These are phyloP conservation scores for Mycena crocata DNA, from an alignment of 768 basidiomycete genomes.

Conservation along the genomic window DNA sequence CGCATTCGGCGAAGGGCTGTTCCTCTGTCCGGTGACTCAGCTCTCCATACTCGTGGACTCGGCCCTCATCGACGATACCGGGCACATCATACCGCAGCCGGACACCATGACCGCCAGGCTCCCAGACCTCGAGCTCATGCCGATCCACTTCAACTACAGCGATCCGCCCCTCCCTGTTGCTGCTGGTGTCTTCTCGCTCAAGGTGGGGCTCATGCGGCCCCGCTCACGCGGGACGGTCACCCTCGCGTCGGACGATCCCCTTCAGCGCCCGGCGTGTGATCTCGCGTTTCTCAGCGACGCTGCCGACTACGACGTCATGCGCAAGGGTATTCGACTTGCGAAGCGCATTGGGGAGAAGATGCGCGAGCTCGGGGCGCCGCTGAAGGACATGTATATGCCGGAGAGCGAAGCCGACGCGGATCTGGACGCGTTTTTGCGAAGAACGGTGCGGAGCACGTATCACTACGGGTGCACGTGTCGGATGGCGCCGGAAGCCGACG, in stretches of 20 bases:
- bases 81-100: neutral
- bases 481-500: slow-evolving; percentile 8
- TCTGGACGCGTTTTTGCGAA: neutral
- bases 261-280: neutral
- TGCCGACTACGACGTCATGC: neutral
- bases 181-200: neutral
- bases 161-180: neutral
- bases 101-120: neutral
- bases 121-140: slow-evolving; percentile 6
- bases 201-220: neutral
- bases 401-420: neutral
- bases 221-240: neutral
- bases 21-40: neutral
- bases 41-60: neutral
- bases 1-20: neutral
- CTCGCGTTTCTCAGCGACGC: neutral
- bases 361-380: neutral
- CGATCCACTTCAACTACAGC: slow-evolving; percentile 6
- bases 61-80: neutral
- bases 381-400: slow-evolving; percentile 1
- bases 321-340: neutral
- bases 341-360: neutral
- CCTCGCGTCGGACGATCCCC: neutral
- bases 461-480: slow-evolving; percentile 3
- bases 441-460: slow-evolving; percentile 3